Evolutionary conservation across 257 asterid genomes (phyloP).

Genomic region (Solanum ahanhuiri): DNA sequence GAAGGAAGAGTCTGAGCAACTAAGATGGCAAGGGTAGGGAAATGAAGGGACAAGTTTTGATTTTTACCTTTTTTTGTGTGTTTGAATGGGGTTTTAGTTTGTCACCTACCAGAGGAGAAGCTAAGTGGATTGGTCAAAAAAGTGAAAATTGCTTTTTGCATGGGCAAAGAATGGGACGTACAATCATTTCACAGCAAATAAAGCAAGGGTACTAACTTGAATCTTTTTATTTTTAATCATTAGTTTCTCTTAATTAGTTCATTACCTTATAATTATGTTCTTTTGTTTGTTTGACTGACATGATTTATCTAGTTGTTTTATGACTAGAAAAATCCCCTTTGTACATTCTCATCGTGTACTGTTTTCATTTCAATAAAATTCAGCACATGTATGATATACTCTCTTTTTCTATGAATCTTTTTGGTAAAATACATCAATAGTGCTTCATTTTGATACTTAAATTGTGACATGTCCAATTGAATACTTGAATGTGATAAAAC

Average conservation of each 20-base stretch:
- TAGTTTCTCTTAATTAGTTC: neutral
- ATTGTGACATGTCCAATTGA: neutral
- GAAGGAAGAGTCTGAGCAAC: too few relatives aligned
- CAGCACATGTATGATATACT: neutral
- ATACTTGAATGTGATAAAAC: neutral
- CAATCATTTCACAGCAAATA: constrained; percentile 27
- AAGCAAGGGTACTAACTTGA: neutral
- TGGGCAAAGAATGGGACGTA: constrained; percentile 21
- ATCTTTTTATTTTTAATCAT: constrained; percentile 1
- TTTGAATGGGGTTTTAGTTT: neutral
- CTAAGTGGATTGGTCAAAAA: constrained; percentile 53
- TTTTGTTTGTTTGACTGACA: constrained; percentile 2
- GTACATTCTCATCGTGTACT: neutral
- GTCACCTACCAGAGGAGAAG: constrained; percentile 5
- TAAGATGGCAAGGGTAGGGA: neutral
- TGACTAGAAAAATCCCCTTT: constrained; percentile 1
- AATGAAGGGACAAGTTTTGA: neutral
- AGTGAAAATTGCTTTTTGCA: constrained; percentile 24
- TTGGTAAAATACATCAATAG: neutral
- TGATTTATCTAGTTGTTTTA: neutral
- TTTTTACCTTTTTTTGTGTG: constrained; percentile 2
- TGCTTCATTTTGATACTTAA: neutral
- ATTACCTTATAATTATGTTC: neutral
- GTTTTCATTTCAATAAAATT: neutral
- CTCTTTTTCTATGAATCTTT: neutral